Evolutionary conservation across 2,329 filamentous ascomycete species (phyloP), one percentile per base, ranked within the genome.

Genomic region (Ophiocordyceps camponoti-rufipedis): DNA sequence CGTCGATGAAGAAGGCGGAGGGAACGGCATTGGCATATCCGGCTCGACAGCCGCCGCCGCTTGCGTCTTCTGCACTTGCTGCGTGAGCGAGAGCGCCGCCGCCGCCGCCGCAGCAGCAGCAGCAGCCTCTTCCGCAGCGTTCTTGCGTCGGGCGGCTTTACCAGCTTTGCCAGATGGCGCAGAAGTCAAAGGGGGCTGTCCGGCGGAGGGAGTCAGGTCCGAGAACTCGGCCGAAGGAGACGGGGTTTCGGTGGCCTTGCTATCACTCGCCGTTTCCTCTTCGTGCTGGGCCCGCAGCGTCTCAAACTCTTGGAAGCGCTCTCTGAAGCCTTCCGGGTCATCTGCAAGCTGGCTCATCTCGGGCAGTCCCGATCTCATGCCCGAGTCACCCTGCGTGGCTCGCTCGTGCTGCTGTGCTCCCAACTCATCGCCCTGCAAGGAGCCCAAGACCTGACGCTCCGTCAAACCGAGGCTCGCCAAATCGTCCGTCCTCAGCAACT

Each of bases 261-360:
- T 33, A 6, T 43, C 46, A 28, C 35, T 16, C 13, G 23, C 54
- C 47, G 67, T 62, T 44, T 71, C 67, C 14, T 71, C 68, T 47
- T 88, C 85, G 48, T 81, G 75, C 56, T 84, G 75, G n/a, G 80
- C 74, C 53, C 84, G 75, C 44, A 91, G 65, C 29, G 82, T 75
- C 54, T 93, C 78, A 58, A 95, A 95, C 57, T 95, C 82, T 52
- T 83, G 77, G 18, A 95, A 70, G 42, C 88, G 80, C 42, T 85
- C 83, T 49, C 70, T 71, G 52, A 78, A 80, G 0, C 75, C 77
- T 53, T 78, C 70, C 0, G 64, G 52, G 49, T 81, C 77, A 48
- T 69, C 64, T 45, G 64, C 57, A 6, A 78, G 66, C 47, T 75
- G 66, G 35, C 69, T 66, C 1, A 66, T 63, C 23, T 61, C 60